Conservation (phyloP, 2,329 filamentous ascomycete species). For the Fusarium xyrophilum region DNA sequence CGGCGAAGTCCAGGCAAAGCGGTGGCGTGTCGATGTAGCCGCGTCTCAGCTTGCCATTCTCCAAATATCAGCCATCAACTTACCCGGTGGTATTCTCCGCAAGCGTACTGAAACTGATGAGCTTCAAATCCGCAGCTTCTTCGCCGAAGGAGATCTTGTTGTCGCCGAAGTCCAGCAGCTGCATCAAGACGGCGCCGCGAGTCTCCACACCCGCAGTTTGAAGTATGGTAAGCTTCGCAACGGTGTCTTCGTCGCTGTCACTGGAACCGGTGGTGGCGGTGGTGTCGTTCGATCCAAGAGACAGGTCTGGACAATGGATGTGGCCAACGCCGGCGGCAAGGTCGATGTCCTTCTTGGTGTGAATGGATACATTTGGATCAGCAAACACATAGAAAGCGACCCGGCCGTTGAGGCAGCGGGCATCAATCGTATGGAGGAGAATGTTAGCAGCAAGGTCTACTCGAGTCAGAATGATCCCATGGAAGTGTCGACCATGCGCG, state of each 20-base stretch:
- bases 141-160: slow-evolving; percentile 90
- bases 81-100: slow-evolving; percentile 90
- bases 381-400: slow-evolving; percentile 77
- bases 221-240: slow-evolving; percentile 97
- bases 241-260: slow-evolving; percentile 84
- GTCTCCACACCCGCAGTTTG: slow-evolving; percentile 85
- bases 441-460: slow-evolving; percentile 84
- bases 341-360: slow-evolving; percentile 91
- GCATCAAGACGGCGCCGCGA: slow-evolving; percentile 83
- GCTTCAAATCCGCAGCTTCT: slow-evolving; percentile 96
- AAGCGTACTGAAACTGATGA: slow-evolving; percentile 95
- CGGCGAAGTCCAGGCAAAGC: slow-evolving; percentile 88
- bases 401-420: slow-evolving; percentile 55
- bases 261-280: slow-evolving; percentile 82
- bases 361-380: slow-evolving; percentile 97
- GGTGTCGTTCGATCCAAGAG: slow-evolving; percentile 84
- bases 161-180: slow-evolving; percentile 94
- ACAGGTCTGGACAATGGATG: slow-evolving; percentile 85
- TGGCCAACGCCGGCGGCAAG: slow-evolving; percentile 62
- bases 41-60: slow-evolving; percentile 85
- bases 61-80: slow-evolving; percentile 88
- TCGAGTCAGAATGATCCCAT: slow-evolving; percentile 94
- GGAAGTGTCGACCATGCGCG: slow-evolving; percentile 75
- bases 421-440: slow-evolving; percentile 89
- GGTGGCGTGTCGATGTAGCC: slow-evolving; percentile 95